These are phyloP conservation scores for Pythium diclinum DNA, from an alignment of 352 stramenopile species.

Conservation along the genomic window DNA sequence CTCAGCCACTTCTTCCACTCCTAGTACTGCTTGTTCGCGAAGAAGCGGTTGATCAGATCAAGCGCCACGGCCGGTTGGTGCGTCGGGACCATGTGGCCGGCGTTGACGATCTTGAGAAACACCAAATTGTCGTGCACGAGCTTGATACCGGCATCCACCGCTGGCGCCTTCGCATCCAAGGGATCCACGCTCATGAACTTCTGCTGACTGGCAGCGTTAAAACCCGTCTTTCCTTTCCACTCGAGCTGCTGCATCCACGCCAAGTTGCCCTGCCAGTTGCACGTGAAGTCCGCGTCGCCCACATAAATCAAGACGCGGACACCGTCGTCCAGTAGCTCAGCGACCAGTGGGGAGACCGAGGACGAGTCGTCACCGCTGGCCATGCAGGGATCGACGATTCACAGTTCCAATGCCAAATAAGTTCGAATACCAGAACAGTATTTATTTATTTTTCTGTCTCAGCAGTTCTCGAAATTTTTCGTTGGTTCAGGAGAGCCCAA, in stretches of 20 bases:
- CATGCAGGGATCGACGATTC: too few relatives aligned
- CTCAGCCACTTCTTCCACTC: too few relatives aligned
- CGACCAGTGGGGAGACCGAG: not conserved
- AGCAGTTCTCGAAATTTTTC: too few relatives aligned
- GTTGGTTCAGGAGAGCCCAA: too few relatives aligned
- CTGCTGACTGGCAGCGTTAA: not conserved
- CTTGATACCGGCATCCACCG: not conserved
- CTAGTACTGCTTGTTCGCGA: not conserved
- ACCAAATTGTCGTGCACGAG: not conserved
- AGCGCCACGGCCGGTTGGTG: not conserved
- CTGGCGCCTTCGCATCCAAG: not conserved
- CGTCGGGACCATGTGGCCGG: not conserved
- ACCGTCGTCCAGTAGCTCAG: not conserved
- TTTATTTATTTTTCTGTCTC: too few relatives aligned
- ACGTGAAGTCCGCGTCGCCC: not conserved
- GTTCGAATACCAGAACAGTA: too few relatives aligned
- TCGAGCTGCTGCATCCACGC: not conserved
- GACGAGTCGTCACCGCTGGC: not conserved
- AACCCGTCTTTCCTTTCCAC: not conserved
- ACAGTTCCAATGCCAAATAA: too few relatives aligned
- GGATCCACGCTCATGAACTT: not conserved
- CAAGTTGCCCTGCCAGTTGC: not conserved
- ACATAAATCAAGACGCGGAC: not conserved
- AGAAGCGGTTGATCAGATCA: not conserved
- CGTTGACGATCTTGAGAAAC: not conserved